Evolutionary conservation across 1,284 basidiomycete species (phyloP).

Genomic region (Megacollybia platyphylla): DNA sequence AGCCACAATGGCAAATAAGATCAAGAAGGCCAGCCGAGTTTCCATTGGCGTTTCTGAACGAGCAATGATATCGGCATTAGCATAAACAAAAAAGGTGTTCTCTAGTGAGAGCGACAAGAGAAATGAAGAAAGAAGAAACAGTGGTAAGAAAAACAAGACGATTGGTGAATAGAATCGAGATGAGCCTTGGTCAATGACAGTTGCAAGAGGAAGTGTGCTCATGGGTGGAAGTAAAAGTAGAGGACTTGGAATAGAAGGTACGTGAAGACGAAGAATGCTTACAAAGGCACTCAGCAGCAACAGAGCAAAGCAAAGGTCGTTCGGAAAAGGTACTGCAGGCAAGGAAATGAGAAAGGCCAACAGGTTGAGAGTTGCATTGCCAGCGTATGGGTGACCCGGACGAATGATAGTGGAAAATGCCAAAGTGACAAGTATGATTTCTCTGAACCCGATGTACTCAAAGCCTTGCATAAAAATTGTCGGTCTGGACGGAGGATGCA

Average conservation of each 20-base stretch:
- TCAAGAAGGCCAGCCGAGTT: constrained; percentile 26
- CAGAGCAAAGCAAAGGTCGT: constrained; percentile 22
- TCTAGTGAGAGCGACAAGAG: constrained; percentile 28
- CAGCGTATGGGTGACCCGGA: constrained; percentile 7
- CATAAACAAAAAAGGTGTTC: constrained; percentile 16
- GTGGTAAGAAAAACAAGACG: constrained; percentile 32
- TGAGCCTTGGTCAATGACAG: constrained; percentile 24
- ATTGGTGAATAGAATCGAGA: constrained; percentile 23
- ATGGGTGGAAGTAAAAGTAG: constrained; percentile 24
- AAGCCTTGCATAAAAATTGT: constrained; percentile 11
- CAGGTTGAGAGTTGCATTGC: constrained; percentile 16
- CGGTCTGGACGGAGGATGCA: constrained; percentile 24
- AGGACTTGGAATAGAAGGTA: constrained; percentile 27
- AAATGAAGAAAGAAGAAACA: constrained; percentile 25
- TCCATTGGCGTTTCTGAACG: constrained; percentile 25
- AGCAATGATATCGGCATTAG: neutral
- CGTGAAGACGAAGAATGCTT: constrained; percentile 28
- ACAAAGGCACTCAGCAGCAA: constrained; percentile 26
- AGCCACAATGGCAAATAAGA: constrained; percentile 22
- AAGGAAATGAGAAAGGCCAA: constrained; percentile 18
- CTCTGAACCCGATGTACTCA: constrained; percentile 17
- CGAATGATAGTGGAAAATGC: constrained; percentile 11
- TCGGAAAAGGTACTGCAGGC: constrained; percentile 23
- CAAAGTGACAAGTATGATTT: constrained; percentile 21
- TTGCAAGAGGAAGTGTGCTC: constrained; percentile 26